Percentiles rank a stretch among this genome's conserved stretches.
Evolutionary conservation across 2,329 filamentous ascomycete genomes (phyloP).

Genomic region (Tolypocladium pustulatum): DNA sequence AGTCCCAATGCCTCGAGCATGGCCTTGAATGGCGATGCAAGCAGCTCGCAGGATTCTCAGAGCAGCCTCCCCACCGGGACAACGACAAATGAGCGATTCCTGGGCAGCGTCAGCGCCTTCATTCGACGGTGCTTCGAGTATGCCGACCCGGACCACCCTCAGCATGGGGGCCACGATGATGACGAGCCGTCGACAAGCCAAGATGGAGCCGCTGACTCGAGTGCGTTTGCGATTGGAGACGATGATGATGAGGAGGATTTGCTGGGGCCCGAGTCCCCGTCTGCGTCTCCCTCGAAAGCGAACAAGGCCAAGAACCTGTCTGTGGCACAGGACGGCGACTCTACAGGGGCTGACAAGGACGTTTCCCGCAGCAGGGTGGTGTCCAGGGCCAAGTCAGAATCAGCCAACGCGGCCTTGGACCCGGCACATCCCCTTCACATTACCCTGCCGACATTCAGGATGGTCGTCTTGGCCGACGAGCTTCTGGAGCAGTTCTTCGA

Average conservation of each 20-base stretch:
- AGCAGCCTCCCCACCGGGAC: constrained; percentile 34
- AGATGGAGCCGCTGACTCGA: constrained; percentile 22
- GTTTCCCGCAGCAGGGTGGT: constrained; percentile 27
- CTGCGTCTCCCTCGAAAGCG: constrained; percentile 27
- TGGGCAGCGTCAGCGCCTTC: constrained; percentile 89
- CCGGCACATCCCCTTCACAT: constrained; percentile 90
- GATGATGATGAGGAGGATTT: constrained; percentile 50
- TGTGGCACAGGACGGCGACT: constrained; percentile 15
- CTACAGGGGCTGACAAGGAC: constrained; percentile 6
- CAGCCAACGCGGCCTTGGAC: constrained; percentile 83
- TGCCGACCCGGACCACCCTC: constrained; percentile 78
- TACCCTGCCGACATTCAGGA: constrained; percentile 93
- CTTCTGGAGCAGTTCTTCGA: constrained; percentile 96
- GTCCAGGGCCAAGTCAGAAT: constrained; percentile 59
- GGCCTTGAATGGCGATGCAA: constrained; percentile 33
- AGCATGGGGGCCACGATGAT: constrained; percentile 36
- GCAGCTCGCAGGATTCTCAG: constrained; percentile 19
- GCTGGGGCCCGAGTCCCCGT: constrained; percentile 44
- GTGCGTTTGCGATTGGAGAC: constrained; percentile 66
- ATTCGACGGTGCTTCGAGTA: constrained; percentile 97
- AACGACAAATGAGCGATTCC: constrained; percentile 74
- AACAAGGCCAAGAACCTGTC: constrained; percentile 32
- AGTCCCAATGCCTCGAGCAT: constrained; percentile 52
- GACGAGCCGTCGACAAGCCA: constrained; percentile 10
- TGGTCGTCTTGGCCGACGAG: constrained; percentile 96